Evolutionary conservation across 2,329 filamentous ascomycete species (phyloP).

Genomic region (Pseudogymnoascus sp.): DNA sequence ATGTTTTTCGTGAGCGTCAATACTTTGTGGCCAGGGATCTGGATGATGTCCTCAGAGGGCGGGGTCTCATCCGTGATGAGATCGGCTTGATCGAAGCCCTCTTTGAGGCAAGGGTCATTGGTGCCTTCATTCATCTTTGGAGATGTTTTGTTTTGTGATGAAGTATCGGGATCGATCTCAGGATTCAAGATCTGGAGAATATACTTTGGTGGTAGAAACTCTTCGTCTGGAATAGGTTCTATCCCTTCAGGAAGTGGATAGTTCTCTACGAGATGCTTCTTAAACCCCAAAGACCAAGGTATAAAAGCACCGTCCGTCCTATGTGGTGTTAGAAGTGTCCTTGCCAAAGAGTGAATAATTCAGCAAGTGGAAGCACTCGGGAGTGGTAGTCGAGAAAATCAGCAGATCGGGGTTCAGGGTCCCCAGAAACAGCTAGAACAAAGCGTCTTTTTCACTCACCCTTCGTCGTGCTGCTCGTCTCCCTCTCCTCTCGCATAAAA

Average conservation of each 20-base stretch:
- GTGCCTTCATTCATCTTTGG: background rate
- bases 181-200: slow-evolving; percentile 36
- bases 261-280: slow-evolving; percentile 54
- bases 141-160: slow-evolving; percentile 1
- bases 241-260: slow-evolving; percentile 63
- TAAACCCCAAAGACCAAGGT: slow-evolving; percentile 65
- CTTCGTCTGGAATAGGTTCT: slow-evolving; percentile 63
- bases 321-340: slow-evolving; percentile 9
- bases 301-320: slow-evolving; percentile 78
- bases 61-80: slow-evolving; percentile 23
- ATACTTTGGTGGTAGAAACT: slow-evolving; percentile 70
- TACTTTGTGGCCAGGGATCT: background rate
- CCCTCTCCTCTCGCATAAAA: slow-evolving; percentile 76
- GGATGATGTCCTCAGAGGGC: background rate
- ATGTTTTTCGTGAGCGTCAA: slow-evolving; percentile 58
- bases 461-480: slow-evolving; percentile 89
- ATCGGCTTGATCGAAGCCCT: slow-evolving; percentile 18
- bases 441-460: slow-evolving; percentile 41
- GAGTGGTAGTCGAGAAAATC: background rate
- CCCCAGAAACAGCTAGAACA: background rate
- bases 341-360: background rate
- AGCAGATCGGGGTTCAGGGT: background rate
- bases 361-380: background rate
- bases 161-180: slow-evolving; percentile 13
- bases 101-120: background rate